Evolutionary conservation across 202 grass and related monocot genomes (phyloP).

Genomic region (Carex arenaria): DNA sequence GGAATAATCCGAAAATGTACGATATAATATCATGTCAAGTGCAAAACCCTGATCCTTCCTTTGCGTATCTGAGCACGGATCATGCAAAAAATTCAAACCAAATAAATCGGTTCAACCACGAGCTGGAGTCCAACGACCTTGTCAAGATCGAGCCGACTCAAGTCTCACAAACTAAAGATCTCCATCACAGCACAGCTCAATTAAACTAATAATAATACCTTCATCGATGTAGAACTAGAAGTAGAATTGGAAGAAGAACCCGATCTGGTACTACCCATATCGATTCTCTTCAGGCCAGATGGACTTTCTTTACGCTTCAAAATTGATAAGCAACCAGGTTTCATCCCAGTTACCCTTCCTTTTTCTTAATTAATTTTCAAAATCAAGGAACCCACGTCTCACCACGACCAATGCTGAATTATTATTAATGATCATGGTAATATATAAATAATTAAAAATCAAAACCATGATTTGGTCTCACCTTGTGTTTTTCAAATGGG

Average conservation of each 20-base stretch:
- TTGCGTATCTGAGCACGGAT: conserved; percentile 9
- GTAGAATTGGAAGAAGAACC: conserved; percentile 20
- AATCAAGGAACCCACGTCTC: conserved; percentile 27
- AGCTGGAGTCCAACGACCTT: not conserved
- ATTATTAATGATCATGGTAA: conserved; percentile 18
- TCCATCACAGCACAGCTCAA: conserved; percentile 1
- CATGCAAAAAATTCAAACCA: conserved; percentile 10
- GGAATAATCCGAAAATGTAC: not conserved
- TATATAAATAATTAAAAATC: conserved; percentile 14
- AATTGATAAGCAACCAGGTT: conserved; percentile 24
- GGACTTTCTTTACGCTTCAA: conserved; percentile 13
- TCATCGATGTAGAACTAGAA: conserved; percentile 24
- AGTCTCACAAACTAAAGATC: not conserved
- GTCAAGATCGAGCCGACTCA: not conserved
- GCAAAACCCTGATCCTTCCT: conserved; percentile 4
- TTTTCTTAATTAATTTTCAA: not conserved
- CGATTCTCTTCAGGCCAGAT: conserved; percentile 22
- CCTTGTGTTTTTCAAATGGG: conserved; percentile 31
- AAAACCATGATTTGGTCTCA: conserved; percentile 17
- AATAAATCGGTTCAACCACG: not conserved
- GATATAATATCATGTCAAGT: not conserved
- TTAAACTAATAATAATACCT: conserved; percentile 19
- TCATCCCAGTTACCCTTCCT: conserved; percentile 9
- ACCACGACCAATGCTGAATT: conserved; percentile 1
- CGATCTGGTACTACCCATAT: conserved; percentile 24